Conservation (phyloP, 345 rosid genomes). For the Salix koriyanagi region DNA sequence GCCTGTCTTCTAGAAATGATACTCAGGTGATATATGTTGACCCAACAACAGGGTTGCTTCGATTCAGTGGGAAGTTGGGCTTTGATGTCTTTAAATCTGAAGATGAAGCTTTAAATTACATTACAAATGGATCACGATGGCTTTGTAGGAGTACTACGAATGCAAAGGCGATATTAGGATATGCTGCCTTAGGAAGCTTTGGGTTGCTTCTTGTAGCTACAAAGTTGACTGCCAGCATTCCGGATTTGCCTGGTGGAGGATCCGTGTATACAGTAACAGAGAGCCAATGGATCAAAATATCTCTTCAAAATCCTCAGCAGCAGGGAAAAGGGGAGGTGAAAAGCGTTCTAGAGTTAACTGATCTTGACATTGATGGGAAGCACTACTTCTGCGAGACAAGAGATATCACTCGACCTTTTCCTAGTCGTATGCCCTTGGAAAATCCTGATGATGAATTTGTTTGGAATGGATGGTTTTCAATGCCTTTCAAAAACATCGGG, state of each 20-base stretch:
- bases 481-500: constrained; percentile 67
- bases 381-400: constrained; percentile 89
- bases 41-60: constrained; percentile 76
- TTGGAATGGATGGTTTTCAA: constrained; percentile 87
- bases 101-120: constrained; percentile 67
- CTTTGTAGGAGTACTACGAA: constrained; percentile 38
- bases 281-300: constrained; percentile 84
- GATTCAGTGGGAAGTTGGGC: constrained; percentile 64
- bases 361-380: constrained; percentile 90
- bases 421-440: constrained; percentile 66
- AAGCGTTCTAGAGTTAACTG: constrained; percentile 79
- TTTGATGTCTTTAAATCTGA: constrained; percentile 65
- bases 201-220: constrained; percentile 89
- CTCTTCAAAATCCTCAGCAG: constrained; percentile 72
- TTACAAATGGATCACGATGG: constrained; percentile 66
- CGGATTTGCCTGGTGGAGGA: constrained; percentile 88
- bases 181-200: constrained; percentile 74
- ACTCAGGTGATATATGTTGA: constrained; percentile 84
- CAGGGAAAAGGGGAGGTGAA: constrained; percentile 87
- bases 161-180: constrained; percentile 80
- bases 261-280: constrained; percentile 73
- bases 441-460: constrained; percentile 89
- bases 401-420: constrained; percentile 86
- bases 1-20: constrained; percentile 56
- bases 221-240: constrained; percentile 62